Percentiles rank a stretch among this genome's conserved stretches.
phyloP scores from a whole-genome alignment of 1,284 basidiomycete genomes.

The Cystobasidium sp. region DNA sequence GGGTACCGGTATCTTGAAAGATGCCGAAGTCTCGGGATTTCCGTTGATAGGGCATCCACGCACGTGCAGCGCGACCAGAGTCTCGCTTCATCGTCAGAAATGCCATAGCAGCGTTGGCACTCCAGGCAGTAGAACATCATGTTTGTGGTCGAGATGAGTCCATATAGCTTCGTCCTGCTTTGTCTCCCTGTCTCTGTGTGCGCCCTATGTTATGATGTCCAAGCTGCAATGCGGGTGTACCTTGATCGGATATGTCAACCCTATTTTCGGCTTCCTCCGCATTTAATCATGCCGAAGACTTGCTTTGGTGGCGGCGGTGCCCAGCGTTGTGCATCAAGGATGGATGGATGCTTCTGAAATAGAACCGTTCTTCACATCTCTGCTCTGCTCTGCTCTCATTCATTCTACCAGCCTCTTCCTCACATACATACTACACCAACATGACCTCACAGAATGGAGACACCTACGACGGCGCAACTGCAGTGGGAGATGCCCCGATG shows the following conservation, averaged over 20 bases:
- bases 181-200: too few species aligned
- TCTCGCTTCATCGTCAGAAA: too few species aligned
- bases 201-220: too few species aligned
- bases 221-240: not conserved
- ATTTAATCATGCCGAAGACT: not conserved
- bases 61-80: not conserved
- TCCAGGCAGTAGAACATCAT: too few species aligned
- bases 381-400: not conserved
- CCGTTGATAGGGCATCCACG: not conserved
- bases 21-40: conserved; percentile 6
- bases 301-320: conserved; percentile 7
- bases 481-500: conserved; percentile 31
- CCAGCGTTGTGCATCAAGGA: not conserved
- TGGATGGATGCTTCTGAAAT: not conserved
- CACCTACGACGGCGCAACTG: conserved; percentile 31
- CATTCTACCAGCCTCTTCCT: not conserved
- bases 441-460: conserved; percentile 35
- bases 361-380: not conserved
- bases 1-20: not conserved
- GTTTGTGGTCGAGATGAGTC: too few species aligned
- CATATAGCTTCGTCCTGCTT: too few species aligned
- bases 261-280: not conserved
- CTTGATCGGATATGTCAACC: conserved; percentile 1
- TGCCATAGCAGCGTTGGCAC: too few species aligned
- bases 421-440: not conserved